These are phyloP conservation scores for Sclerotinia nivalis DNA, from an alignment of 2,329 filamentous ascomycete species.

Conservation along the genomic window DNA sequence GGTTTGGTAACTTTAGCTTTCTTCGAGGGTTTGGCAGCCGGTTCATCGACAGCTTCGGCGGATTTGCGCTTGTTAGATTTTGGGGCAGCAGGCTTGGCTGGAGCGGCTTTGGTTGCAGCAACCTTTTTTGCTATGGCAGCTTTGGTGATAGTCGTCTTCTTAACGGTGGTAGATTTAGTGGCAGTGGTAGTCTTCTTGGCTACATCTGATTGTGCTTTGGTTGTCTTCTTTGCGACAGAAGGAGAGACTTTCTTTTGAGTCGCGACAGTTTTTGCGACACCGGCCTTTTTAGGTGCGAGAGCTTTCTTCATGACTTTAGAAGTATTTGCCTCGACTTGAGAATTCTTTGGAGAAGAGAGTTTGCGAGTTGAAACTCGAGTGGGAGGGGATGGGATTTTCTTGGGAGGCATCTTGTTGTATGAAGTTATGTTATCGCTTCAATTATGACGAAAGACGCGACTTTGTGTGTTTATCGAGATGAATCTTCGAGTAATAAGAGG, in stretches of 20 bases:
- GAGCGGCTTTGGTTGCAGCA: conserved; percentile 10
- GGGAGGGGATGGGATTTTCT: conserved; percentile 12
- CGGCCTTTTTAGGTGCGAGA: conserved; percentile 16
- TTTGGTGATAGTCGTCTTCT: conserved; percentile 17
- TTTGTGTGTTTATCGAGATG: conserved; percentile 1
- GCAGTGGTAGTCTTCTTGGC: conserved; percentile 17
- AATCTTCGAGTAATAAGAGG: not conserved
- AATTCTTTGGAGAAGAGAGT: not conserved
- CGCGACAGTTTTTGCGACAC: conserved; percentile 15
- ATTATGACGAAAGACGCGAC: conserved; percentile 9
- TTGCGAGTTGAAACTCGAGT: conserved; percentile 21
- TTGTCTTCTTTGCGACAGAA: conserved; percentile 16
- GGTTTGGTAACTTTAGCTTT: conserved; percentile 9
- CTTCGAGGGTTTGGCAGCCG: conserved; percentile 15
- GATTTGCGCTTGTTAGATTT: conserved; percentile 23
- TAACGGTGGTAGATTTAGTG: conserved; percentile 2
- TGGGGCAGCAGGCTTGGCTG: conserved; percentile 11
- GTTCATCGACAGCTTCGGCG: conserved; percentile 12
- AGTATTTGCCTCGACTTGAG: conserved; percentile 8
- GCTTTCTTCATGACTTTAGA: conserved; percentile 11
- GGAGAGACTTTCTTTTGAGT: conserved; percentile 36
- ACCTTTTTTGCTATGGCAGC: conserved; percentile 14
- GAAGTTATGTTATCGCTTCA: not conserved
- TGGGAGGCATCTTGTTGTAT: conserved; percentile 15
- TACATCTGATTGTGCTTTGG: conserved; percentile 6